Evolutionary conservation across 1,284 basidiomycete species (phyloP).

Genomic region (Moesziomyces globuligerus): DNA sequence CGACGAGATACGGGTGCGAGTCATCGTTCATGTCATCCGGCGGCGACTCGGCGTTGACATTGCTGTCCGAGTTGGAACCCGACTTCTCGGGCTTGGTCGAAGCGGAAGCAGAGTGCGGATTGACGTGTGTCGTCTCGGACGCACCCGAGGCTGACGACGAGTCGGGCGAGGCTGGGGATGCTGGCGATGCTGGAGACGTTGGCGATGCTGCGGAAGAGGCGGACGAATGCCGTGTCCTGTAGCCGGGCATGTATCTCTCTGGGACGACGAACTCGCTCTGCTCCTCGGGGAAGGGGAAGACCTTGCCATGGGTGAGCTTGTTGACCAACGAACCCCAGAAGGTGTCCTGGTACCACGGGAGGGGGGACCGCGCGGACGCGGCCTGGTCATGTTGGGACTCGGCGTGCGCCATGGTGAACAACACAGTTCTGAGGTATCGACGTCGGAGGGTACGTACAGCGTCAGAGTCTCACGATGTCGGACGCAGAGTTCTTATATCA

Average conservation of each 20-base stretch:
- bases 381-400: slow-evolving; percentile 15
- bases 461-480: no score
- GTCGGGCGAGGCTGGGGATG: no score
- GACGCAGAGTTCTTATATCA: background rate
- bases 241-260: slow-evolving; percentile 37
- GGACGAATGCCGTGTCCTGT: slow-evolving; percentile 11
- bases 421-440: background rate
- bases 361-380: slow-evolving; percentile 9
- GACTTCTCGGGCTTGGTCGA: slow-evolving; percentile 70
- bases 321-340: slow-evolving; percentile 30
- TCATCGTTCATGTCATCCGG: slow-evolving; percentile 19
- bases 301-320: slow-evolving; percentile 32
- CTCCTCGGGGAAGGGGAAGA: slow-evolving; percentile 34
- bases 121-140: slow-evolving; percentile 11
- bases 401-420: slow-evolving; percentile 7
- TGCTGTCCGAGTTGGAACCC: slow-evolving; percentile 36
- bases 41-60: slow-evolving; percentile 11
- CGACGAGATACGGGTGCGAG: slow-evolving; percentile 68
- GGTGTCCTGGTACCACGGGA: slow-evolving; percentile 47
- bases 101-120: background rate
- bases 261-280: slow-evolving; percentile 29
- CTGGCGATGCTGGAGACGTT: background rate
- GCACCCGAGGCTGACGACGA: slow-evolving; percentile 3
- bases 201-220: background rate
- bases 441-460: no score